Evolutionary conservation across 352 stramenopile genomes (phyloP).

Genomic region (Sclerospora graminicola): DNA sequence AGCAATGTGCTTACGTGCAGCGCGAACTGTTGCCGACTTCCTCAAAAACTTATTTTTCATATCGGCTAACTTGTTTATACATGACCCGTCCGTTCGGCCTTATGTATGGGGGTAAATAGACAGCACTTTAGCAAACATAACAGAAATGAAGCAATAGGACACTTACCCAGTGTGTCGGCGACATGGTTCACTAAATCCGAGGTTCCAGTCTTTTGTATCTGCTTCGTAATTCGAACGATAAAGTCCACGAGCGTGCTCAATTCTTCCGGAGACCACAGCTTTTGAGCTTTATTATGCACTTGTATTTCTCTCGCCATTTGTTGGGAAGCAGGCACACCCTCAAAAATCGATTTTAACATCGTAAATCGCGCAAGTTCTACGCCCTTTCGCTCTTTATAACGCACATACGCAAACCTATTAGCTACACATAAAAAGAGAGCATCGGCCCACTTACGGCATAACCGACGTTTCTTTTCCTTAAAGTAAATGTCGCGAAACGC

Average conservation of each 20-base stretch:
- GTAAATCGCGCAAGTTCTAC: constrained; percentile 24
- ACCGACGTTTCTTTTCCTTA: constrained; percentile 25
- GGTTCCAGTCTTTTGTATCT: constrained; percentile 41
- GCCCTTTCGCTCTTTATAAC: constrained; percentile 11
- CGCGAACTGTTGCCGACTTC: constrained; percentile 23
- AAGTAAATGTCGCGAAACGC: constrained; percentile 56
- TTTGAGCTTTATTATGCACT: constrained; percentile 22
- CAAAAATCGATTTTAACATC: constrained; percentile 40
- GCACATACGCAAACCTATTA: not conserved
- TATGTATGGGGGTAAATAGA: not conserved
- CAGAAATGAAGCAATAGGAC: not conserved
- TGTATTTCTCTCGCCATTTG: constrained; percentile 9
- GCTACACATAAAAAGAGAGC: not conserved
- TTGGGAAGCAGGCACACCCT: constrained; percentile 26
- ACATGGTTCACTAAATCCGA: constrained; percentile 28
- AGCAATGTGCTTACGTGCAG: constrained; percentile 32
- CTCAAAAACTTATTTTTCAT: constrained; percentile 41
- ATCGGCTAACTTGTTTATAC: constrained; percentile 47
- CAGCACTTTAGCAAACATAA: not conserved
- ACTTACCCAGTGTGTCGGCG: constrained; percentile 25
- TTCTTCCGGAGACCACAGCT: constrained; percentile 48
- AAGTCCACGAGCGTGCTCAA: constrained; percentile 44
- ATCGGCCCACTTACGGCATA: constrained; percentile 10
- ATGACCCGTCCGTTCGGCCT: constrained; percentile 45
- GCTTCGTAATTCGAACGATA: constrained; percentile 45